Evolutionary conservation across 2,329 filamentous ascomycete genomes (phyloP).

Genomic region (Neofusicoccum ribis): DNA sequence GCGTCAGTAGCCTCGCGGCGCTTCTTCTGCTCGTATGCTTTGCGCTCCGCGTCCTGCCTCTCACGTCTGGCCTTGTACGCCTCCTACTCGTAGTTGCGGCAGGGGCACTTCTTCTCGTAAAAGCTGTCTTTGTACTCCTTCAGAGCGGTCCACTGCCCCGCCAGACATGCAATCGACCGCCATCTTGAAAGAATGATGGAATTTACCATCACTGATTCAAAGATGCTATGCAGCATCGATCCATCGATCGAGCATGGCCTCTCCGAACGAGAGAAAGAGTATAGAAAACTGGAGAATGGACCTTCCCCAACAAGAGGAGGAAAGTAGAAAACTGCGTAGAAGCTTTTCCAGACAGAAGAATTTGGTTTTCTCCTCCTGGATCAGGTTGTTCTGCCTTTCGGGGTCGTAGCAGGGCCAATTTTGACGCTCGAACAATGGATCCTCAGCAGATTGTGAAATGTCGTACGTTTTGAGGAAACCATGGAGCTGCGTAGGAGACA

Average conservation of each 20-base stretch:
- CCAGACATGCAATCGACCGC: too few relatives aligned
- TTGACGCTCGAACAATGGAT: slow-evolving; percentile 39
- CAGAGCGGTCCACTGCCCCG: slow-evolving; percentile 55
- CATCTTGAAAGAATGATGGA: too few relatives aligned
- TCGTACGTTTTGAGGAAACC: slow-evolving; percentile 40
- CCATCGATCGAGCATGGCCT: too few relatives aligned
- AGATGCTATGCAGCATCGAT: too few relatives aligned
- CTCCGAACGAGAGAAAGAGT: too few relatives aligned
- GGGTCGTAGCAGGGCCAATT: slow-evolving; percentile 39
- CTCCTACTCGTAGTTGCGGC: slow-evolving; percentile 79
- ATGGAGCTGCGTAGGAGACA: slow-evolving; percentile 36
- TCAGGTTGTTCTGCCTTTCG: slow-evolving; percentile 11
- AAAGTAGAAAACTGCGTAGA: too few relatives aligned
- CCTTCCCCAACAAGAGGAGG: too few relatives aligned
- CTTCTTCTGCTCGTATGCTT: slow-evolving; percentile 68
- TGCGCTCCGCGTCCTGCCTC: slow-evolving; percentile 77
- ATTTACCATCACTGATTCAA: too few relatives aligned
- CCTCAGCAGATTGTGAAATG: slow-evolving; percentile 39
- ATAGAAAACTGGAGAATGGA: too few relatives aligned
- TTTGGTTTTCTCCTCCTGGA: slow-evolving; percentile 19
- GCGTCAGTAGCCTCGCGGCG: slow-evolving; percentile 58
- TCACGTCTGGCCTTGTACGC: slow-evolving; percentile 74
- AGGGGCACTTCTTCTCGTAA: slow-evolving; percentile 80
- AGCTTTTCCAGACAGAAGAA: slow-evolving; percentile 23
- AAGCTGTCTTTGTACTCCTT: slow-evolving; percentile 89